Evolutionary conservation across 2,329 filamentous ascomycete genomes (phyloP).

Genomic region (Eutypella sp.): DNA sequence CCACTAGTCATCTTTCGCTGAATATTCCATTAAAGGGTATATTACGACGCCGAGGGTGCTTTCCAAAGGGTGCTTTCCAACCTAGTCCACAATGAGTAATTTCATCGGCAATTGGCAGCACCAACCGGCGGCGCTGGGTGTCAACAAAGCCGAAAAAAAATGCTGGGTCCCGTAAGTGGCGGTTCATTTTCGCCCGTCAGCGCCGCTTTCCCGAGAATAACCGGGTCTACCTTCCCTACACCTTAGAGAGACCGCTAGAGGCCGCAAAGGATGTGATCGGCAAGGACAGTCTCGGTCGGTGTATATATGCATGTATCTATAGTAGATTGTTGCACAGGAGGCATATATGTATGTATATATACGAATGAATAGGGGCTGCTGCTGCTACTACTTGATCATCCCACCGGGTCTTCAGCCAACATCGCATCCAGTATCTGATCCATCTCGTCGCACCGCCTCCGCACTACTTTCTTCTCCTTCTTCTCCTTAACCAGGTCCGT

Average conservation of each 20-base stretch:
- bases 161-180: neutral
- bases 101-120: too few relatives aligned
- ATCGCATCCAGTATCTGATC: constrained; percentile 30
- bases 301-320: neutral
- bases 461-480: constrained; percentile 42
- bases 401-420: constrained; percentile 12
- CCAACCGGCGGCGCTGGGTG: too few relatives aligned
- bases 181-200: constrained; percentile 12
- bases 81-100: too few relatives aligned
- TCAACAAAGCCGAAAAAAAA: too few relatives aligned
- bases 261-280: too few relatives aligned
- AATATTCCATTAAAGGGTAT: too few relatives aligned
- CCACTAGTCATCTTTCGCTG: too few relatives aligned
- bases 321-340: neutral
- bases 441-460: constrained; percentile 41
- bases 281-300: neutral
- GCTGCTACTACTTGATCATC: constrained; percentile 1
- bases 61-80: too few relatives aligned
- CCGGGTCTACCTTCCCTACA: constrained; percentile 3
- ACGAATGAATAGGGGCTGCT: neutral
- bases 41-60: too few relatives aligned
- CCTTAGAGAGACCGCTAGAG: too few relatives aligned
- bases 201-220: constrained; percentile 14
- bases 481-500: constrained; percentile 46
- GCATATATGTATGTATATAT: neutral